These are phyloP conservation scores for Aspergillus nomiae DNA, from an alignment of 2,329 filamentous ascomycete species.

Conservation along the genomic window DNA sequence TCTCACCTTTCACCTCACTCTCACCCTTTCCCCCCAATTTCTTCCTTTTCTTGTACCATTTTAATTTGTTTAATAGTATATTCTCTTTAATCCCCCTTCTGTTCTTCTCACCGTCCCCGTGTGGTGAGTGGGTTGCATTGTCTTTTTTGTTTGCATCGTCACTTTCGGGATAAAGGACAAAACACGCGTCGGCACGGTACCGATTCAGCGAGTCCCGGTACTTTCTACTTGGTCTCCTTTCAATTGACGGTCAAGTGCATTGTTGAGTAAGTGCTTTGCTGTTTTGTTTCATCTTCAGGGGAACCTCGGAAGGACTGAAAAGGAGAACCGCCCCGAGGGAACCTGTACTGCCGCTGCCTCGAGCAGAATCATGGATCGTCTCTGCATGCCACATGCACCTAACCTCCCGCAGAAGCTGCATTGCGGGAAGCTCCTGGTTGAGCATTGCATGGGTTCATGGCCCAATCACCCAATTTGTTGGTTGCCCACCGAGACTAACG, in stretches of 20 bases:
- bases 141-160: background rate
- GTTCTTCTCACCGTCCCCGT: conserved; percentile 6
- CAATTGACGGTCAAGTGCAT: background rate
- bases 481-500: conserved; percentile 13
- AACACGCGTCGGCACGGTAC: background rate
- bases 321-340: background rate
- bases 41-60: conserved; percentile 17
- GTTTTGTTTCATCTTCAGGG: background rate
- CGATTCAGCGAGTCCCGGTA: background rate
- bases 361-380: conserved; percentile 2
- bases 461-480: background rate
- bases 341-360: conserved; percentile 10
- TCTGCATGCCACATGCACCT: background rate
- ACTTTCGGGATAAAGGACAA: conserved; percentile 3
- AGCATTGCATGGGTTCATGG: background rate
- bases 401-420: background rate
- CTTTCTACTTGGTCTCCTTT: background rate
- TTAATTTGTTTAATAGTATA: conserved; percentile 12
- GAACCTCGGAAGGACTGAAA: conserved; percentile 6
- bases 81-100: conserved; percentile 15
- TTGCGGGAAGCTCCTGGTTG: background rate
- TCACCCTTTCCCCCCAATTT: conserved; percentile 1
- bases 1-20: background rate
- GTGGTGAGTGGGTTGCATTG: background rate
- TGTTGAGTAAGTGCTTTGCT: background rate